Conservation (phyloP, 2,329 filamentous ascomycete genomes). For the Sarocladium brachiariae region DNA sequence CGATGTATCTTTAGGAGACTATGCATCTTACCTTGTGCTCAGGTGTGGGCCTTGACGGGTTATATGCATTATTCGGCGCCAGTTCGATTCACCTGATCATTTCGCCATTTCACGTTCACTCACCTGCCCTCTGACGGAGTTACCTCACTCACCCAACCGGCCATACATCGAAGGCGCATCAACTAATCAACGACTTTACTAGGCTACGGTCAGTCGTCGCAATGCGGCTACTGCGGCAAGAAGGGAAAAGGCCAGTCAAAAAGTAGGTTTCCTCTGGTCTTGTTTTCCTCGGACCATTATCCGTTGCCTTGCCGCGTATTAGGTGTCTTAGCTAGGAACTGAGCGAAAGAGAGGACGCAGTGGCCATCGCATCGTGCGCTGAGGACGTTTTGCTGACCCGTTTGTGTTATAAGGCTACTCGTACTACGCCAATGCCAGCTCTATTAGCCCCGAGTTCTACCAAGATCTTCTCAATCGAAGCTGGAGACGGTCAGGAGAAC, state of each 20-base stretch:
- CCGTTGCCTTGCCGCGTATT: too few relatives aligned
- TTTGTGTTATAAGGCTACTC: constrained; percentile 46
- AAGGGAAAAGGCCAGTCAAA: constrained; percentile 44
- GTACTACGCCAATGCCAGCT: constrained; percentile 60
- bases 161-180: not conserved
- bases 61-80: not conserved
- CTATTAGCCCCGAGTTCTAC: constrained; percentile 60
- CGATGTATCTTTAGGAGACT: not conserved
- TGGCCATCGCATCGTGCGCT: too few relatives aligned
- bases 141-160: too few relatives aligned
- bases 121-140: not conserved
- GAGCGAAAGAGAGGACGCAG: too few relatives aligned
- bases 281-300: too few relatives aligned
- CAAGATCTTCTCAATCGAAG: constrained; percentile 66
- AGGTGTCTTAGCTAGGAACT: too few relatives aligned
- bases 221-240: constrained; percentile 46
- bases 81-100: not conserved
- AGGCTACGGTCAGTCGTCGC: constrained; percentile 47
- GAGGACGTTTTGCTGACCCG: too few relatives aligned
- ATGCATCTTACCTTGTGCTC: not conserved
- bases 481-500: constrained; percentile 66
- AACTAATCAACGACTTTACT: not conserved
- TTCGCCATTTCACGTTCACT: not conserved
- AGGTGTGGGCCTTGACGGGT: not conserved
- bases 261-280: too few relatives aligned